Percentiles rank a stretch among this genome's conserved stretches.
These are phyloP conservation scores for Fistulifera solaris DNA, from an alignment of 108 stramenopile species.

Conservation along the genomic window DNA sequence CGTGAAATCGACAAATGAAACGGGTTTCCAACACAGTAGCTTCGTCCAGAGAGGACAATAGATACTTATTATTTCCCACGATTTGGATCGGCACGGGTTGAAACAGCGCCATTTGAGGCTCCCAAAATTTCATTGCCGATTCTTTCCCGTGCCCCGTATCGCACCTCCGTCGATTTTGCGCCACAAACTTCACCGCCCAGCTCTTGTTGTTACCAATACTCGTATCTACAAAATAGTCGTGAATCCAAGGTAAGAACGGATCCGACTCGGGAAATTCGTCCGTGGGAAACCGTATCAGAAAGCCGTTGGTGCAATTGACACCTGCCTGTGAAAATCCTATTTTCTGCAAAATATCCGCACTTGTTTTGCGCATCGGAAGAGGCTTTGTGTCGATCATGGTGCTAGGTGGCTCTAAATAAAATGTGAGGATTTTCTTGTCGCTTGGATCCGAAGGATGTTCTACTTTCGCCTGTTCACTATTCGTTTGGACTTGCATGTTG, in stretches of 20 bases:
- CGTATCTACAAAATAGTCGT: constrained; percentile 36
- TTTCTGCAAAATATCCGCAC: background rate
- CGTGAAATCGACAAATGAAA: constrained; percentile 20
- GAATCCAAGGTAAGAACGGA: constrained; percentile 66
- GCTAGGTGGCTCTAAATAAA: background rate
- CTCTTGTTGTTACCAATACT: constrained; percentile 12
- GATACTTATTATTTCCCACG: background rate
- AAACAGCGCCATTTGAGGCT: constrained; percentile 59
- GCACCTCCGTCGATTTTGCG: constrained; percentile 57
- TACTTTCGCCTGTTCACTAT: no score
- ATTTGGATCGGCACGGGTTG: constrained; percentile 47
- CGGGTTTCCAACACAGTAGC: constrained; percentile 15
- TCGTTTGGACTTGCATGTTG: no score
- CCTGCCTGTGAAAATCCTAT: background rate
- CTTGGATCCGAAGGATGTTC: no score
- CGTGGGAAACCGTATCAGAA: constrained; percentile 23
- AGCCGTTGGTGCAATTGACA: background rate
- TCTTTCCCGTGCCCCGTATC: constrained; percentile 36
- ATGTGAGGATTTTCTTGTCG: background rate
- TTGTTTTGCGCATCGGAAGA: background rate
- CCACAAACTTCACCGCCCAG: constrained; percentile 27
- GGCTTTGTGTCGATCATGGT: background rate
- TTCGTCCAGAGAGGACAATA: constrained; percentile 4
- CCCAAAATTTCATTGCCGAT: constrained; percentile 39
- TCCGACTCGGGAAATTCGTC: constrained; percentile 46